Evolutionary conservation across 108 stramenopile genomes (phyloP).

Genomic region (Pseudonitzschia pungens): DNA sequence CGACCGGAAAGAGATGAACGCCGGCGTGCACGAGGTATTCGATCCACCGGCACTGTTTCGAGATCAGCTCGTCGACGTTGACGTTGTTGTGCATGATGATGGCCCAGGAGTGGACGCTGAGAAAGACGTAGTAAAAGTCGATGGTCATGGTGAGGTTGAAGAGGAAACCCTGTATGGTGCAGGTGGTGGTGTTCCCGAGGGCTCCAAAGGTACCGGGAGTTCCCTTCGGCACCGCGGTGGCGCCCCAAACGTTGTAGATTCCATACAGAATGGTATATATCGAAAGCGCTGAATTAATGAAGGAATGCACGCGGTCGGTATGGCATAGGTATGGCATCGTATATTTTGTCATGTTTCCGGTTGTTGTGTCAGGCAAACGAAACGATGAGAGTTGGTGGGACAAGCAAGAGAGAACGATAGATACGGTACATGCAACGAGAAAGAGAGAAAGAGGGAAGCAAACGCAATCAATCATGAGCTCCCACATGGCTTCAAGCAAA

Average conservation of each 20-base stretch:
- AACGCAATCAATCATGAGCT: neutral
- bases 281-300: neutral
- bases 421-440: too few relatives aligned
- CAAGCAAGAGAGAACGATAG: neutral
- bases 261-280: neutral
- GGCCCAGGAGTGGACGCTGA: neutral
- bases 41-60: slow-evolving; percentile 10
- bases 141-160: slow-evolving; percentile 24
- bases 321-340: too few relatives aligned
- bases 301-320: neutral
- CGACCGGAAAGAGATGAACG: slow-evolving; percentile 13
- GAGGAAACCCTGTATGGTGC: slow-evolving; percentile 43
- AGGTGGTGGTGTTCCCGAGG: slow-evolving; percentile 25
- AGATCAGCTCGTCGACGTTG: too few relatives aligned
- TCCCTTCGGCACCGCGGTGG: slow-evolving; percentile 2
- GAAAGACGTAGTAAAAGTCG: neutral
- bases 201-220: slow-evolving; percentile 1
- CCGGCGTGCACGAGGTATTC: slow-evolving; percentile 14
- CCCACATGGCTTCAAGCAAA: neutral
- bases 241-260: neutral
- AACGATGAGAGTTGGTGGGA: too few relatives aligned
- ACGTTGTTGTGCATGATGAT: neutral
- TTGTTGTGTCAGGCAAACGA: too few relatives aligned
- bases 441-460: too few relatives aligned
- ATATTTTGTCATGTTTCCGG: neutral